A percentile compares a stretch with the other conserved stretches of the same genome.
phyloP scores from a whole-genome alignment of 805 yeast species.

The Starmerella bacillaris region DNA sequence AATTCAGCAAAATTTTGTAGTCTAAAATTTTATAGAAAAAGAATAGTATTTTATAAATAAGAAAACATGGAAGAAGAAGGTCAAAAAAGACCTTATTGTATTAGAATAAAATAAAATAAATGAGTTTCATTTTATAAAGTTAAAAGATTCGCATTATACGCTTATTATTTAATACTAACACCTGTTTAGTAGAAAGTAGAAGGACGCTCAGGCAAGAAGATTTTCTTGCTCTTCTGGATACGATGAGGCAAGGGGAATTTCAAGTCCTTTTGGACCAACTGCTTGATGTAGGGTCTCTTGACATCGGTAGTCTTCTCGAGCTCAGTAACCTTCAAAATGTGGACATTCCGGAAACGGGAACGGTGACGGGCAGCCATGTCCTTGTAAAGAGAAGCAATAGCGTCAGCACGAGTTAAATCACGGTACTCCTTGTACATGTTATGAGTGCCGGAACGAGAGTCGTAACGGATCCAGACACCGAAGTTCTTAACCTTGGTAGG shows the following conservation, averaged over 20 bases:
- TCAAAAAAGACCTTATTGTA: too few relatives aligned
- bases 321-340: conserved; percentile 98
- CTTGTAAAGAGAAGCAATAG: conserved; percentile 95
- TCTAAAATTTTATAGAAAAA: too few relatives aligned
- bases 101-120: too few relatives aligned
- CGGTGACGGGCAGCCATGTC: conserved; percentile 99
- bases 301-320: conserved; percentile 94
- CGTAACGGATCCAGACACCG: conserved; percentile 99
- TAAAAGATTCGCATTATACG: too few relatives aligned
- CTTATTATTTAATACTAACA: too few relatives aligned
- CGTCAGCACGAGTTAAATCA: conserved; percentile 97
- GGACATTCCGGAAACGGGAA: conserved; percentile 99
- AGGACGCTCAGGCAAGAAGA: conserved; percentile 87
- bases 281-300: conserved; percentile 98
- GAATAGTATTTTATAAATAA: too few relatives aligned
- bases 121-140: too few relatives aligned
- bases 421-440: conserved; percentile 99
- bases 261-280: conserved; percentile 85
- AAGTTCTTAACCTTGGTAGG: conserved; percentile 99
- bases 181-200: conserved; percentile 93
- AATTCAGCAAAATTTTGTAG: too few relatives aligned
- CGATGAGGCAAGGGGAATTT: conserved; percentile 99
- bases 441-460: conserved; percentile 99
- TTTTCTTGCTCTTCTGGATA: conserved; percentile 72
- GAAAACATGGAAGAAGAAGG: too few relatives aligned